Evolutionary conservation across 2,329 filamentous ascomycete genomes (phyloP), one percentile per base, ranked within the genome.

Genomic region (Verticillium nonalfalfae): DNA sequence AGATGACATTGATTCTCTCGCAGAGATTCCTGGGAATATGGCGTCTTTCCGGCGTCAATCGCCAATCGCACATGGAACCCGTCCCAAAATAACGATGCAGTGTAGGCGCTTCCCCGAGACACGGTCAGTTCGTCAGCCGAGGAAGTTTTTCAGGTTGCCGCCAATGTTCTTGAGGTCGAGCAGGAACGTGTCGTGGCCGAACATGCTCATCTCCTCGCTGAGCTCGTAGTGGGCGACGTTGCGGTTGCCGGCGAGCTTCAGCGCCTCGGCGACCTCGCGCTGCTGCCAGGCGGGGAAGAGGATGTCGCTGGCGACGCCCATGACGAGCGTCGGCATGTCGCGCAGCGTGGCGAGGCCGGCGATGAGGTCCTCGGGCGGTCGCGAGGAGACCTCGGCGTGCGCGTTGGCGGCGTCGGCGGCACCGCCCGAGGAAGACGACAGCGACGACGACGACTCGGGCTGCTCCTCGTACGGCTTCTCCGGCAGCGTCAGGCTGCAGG

Each of bases 201-300:
- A 99, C 69, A 96, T 77, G 69, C 93, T 97, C 75, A 95, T 86
- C 76, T 98, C 93, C 77, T 98, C 92, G 38, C 93, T 95, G 58
- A 99, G 79, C 78, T 99, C 95, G 14, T 95, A 85, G 74, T 99
- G 93, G 55, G 87, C 89, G 0, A 99, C 93, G 36, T 84, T 86
- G 64, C 85, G 81, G 70, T 97, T 98, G 0, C 95, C 95, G 0
- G 84, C 85, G 38, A 85, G 82, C 63, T 87, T 85, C 65, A 99
- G 79, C 2, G 94, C 90, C 70, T 94, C 88, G 3, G 93, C 94
- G 64, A 99, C 88, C 75, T 99, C 95, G 59, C 91, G 86, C 78
- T 99, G 95, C 78, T 99, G 95, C 94, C 95, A 99, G 0, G 95
- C 93, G 0, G 95, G 95, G 76, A 99, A 99, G 39, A 99, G 78